Evolutionary conservation across 2,329 filamentous ascomycete species (phyloP), one percentile per base, ranked within the genome.

Genomic region (Alternaria metachromatica): DNA sequence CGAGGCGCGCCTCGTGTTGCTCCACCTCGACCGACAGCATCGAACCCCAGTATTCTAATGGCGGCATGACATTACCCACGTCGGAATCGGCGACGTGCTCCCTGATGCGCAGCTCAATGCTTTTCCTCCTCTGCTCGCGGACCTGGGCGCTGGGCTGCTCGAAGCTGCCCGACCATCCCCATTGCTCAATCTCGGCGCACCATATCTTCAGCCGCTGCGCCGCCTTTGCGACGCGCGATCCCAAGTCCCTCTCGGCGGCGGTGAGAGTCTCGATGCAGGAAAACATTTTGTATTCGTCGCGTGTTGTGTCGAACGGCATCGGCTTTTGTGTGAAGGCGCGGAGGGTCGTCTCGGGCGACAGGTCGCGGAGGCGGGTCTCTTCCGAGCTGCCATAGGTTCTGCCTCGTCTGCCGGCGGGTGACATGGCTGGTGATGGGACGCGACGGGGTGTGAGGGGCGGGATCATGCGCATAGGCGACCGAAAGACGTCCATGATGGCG

Each of bases 161-260:
- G 60, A 84, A 85, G 13, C 76, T 81, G 65, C 82, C 84, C 0
- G 85, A 81, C 88, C 88, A 90, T 20, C 80, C 76, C 88, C 88
- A 90, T 63, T 82, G 77, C 61, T 85, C 83, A 43, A 96, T 83
- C 82, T 96, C 92, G n/a, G 87, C 83, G 25, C 92, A 84, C 92
- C 92, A 96, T 73, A 88, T 86, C 78, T 90, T 86, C 65, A 96
- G 88, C 66, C 87, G 89, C 71, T 90, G 88, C 12, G 91, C 91
- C 15, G 91, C 89, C 64, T 89, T 80, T 45, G 92, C 92, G 46
- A 91, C 89, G 65, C 88, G 87, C 72, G 90, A 84, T 45, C 90
- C 91, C 78, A 95, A 89, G 15, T 90, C 89, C 71, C 90, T 88
- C 79, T 95, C 91, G 23, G 87, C 81, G 4, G 85, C 81, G 2